These are phyloP conservation scores for Rhodotorula taiwanensis DNA, from an alignment of 768 basidiomycete species.

Conservation along the genomic window DNA sequence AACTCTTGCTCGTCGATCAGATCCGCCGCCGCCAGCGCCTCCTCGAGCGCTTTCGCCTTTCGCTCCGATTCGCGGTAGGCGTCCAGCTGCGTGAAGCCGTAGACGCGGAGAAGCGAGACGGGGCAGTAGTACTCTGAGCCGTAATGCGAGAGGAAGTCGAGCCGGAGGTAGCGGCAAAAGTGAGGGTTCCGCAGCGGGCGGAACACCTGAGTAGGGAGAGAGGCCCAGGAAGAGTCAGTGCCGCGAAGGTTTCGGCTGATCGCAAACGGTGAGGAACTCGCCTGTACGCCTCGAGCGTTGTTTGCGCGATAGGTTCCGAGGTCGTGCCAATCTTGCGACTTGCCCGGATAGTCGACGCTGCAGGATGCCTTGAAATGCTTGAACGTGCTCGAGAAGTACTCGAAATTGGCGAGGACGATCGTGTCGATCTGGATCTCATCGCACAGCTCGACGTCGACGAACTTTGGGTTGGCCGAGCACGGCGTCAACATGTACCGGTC, in stretches of 20 bases:
- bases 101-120: constrained; percentile 81
- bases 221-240: background rate
- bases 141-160: constrained; percentile 90
- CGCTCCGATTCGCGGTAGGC: constrained; percentile 78
- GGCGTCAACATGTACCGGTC: constrained; percentile 97
- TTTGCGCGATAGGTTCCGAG: constrained; percentile 75
- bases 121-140: constrained; percentile 96
- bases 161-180: constrained; percentile 88
- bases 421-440: constrained; percentile 96
- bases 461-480: constrained; percentile 59
- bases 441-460: constrained; percentile 90
- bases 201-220: constrained; percentile 40
- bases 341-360: constrained; percentile 55
- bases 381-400: constrained; percentile 96
- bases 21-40: constrained; percentile 23
- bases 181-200: constrained; percentile 47
- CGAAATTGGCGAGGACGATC: constrained; percentile 90
- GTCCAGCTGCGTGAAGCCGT: constrained; percentile 91
- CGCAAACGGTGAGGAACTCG: constrained; percentile 43
- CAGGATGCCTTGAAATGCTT: constrained; percentile 82
- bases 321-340: constrained; percentile 59
- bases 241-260: background rate
- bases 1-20: constrained; percentile 19
- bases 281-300: constrained; percentile 86
- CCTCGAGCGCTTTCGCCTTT: constrained; percentile 16